These are phyloP conservation scores for Fusarium cyanostomum DNA, from an alignment of 2,329 filamentous ascomycete genomes.

Conservation along the genomic window DNA sequence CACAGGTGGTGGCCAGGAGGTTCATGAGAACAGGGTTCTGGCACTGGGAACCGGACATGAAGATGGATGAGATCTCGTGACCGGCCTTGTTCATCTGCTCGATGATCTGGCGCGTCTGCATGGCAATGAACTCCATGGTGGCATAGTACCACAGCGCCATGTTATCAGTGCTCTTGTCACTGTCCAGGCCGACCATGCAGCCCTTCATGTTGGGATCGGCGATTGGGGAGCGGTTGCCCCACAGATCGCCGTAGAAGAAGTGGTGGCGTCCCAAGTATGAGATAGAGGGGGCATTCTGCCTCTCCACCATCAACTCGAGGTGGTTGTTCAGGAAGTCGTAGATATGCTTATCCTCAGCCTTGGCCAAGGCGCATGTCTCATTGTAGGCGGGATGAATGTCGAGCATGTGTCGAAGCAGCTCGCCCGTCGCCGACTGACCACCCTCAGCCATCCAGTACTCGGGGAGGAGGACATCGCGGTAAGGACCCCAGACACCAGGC, in stretches of 20 bases:
- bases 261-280: conserved; percentile 90
- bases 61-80: conserved; percentile 89
- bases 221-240: conserved; percentile 94
- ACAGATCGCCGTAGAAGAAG: conserved; percentile 98
- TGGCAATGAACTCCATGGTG: conserved; percentile 97
- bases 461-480: conserved; percentile 91
- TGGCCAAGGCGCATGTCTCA: conserved; percentile 79
- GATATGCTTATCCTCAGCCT: conserved; percentile 85
- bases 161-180: conserved; percentile 86
- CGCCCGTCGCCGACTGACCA: conserved; percentile 94
- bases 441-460: conserved; percentile 97
- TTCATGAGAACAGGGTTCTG: conserved; percentile 94
- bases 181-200: conserved; percentile 84
- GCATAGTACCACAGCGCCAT: conserved; percentile 93
- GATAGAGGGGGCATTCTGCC: conserved; percentile 75
- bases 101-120: conserved; percentile 96
- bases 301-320: conserved; percentile 78
- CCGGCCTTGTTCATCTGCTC: conserved; percentile 92
- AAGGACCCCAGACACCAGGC: conserved; percentile 95
- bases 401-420: conserved; percentile 91
- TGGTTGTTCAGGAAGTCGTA: conserved; percentile 96
- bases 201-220: conserved; percentile 95
- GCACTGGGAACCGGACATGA: conserved; percentile 99
- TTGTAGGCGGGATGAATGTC: conserved; percentile 94
- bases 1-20: conserved; percentile 88